Conservation (phyloP, 2,329 filamentous ascomycete genomes). For the Aspergillus niger region DNA sequence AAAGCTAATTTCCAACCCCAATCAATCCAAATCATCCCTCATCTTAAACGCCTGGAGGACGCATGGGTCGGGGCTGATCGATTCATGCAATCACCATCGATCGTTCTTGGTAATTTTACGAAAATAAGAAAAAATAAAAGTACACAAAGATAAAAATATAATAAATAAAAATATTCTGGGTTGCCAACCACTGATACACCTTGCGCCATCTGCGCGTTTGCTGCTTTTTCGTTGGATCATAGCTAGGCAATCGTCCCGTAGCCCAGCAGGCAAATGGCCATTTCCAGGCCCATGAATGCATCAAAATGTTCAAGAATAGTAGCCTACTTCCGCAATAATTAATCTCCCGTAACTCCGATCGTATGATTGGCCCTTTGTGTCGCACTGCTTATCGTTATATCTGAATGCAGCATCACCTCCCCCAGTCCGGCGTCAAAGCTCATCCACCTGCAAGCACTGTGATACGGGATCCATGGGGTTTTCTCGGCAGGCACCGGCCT, state of each 20-base stretch:
- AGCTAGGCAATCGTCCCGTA: neutral
- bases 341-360: conserved; percentile 2
- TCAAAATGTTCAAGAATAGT: neutral
- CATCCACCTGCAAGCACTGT: neutral
- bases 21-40: conserved; percentile 4
- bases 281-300: neutral
- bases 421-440: neutral
- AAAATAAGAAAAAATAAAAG: neutral
- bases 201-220: conserved; percentile 15
- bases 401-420: conserved; percentile 6
- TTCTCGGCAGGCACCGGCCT: conserved; percentile 5
- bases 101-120: neutral
- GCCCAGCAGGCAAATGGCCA: too few relatives aligned
- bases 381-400: conserved; percentile 15
- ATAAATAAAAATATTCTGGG: neutral
- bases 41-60: neutral
- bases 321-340: neutral
- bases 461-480: neutral
- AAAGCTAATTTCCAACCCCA: conserved; percentile 2
- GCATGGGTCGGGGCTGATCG: neutral
- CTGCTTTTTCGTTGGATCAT: conserved; percentile 18
- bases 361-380: conserved; percentile 10
- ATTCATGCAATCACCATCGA: neutral
- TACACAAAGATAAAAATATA: too few relatives aligned
- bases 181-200: conserved; percentile 8